Percentiles rank a stretch among this genome's conserved stretches.
Evolutionary conservation across 2,329 filamentous ascomycete genomes (phyloP).

Genomic region (Pezicula neosporulosa): DNA sequence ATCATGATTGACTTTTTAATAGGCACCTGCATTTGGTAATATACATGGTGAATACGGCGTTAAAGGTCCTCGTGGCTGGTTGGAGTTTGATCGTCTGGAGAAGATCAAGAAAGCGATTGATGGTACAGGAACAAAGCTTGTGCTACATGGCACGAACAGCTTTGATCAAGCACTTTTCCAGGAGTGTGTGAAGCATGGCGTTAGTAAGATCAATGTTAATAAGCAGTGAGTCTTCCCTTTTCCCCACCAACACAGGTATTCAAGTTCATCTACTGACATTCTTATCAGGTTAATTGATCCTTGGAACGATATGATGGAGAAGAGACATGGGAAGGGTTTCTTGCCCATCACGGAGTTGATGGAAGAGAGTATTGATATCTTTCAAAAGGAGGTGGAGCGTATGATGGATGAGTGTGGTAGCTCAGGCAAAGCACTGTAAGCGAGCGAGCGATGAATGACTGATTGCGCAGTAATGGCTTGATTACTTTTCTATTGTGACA

Average conservation of each 20-base stretch:
- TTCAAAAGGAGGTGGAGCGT: slow-evolving; percentile 19
- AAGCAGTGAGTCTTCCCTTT: slow-evolving; percentile 28
- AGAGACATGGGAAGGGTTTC: slow-evolving; percentile 13
- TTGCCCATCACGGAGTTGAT: slow-evolving; percentile 22
- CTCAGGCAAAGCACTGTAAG: slow-evolving; percentile 14
- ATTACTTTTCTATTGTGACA: neutral
- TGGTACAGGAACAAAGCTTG: slow-evolving; percentile 38
- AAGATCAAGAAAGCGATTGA: slow-evolving; percentile 21
- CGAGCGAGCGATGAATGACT: slow-evolving; percentile 2
- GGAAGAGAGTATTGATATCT: slow-evolving; percentile 21
- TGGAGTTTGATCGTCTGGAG: slow-evolving; percentile 15
- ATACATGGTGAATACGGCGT: slow-evolving; percentile 58
- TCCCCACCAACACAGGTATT: slow-evolving; percentile 22
- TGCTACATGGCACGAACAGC: slow-evolving; percentile 52
- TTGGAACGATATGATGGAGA: slow-evolving; percentile 20
- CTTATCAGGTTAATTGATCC: slow-evolving; percentile 20
- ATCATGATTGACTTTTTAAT: slow-evolving; percentile 64
- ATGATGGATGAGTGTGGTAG: slow-evolving; percentile 24
- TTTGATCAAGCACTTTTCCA: slow-evolving; percentile 47
- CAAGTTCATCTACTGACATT: slow-evolving; percentile 35
- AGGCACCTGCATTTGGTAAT: slow-evolving; percentile 64
- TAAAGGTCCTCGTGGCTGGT: slow-evolving; percentile 1
- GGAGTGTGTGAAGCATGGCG: slow-evolving; percentile 45
- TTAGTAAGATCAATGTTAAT: slow-evolving; percentile 54
- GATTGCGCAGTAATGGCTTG: neutral